Conservation (phyloP, 441 rosid species). For the Populus hybrid region DNA sequence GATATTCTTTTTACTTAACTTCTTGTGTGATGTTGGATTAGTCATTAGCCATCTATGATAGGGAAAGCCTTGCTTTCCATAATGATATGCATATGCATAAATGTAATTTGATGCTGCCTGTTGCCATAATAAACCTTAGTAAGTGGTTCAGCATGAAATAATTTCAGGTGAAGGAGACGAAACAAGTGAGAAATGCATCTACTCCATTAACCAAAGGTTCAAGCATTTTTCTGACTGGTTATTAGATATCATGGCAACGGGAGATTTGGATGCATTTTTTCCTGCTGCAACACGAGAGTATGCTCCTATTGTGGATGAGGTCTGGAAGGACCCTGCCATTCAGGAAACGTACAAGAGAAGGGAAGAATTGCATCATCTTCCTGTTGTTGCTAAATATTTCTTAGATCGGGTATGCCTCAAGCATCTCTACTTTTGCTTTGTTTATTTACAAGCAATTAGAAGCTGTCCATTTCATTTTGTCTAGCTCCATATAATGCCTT, state of each 20-base stretch:
- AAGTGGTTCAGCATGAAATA: conserved; percentile 11
- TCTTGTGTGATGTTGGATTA: not conserved
- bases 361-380: conserved; percentile 83
- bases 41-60: not conserved
- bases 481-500: not conserved
- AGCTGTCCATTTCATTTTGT: not conserved
- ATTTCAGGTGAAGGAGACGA: conserved; percentile 27
- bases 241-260: conserved; percentile 85
- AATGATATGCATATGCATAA: not conserved
- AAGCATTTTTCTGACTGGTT: conserved; percentile 97
- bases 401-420: conserved; percentile 57
- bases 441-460: not conserved
- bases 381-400: conserved; percentile 82
- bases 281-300: conserved; percentile 97
- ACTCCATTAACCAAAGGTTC: conserved; percentile 70
- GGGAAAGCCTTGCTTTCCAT: not conserved
- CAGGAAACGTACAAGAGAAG: conserved; percentile 80
- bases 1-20: not conserved
- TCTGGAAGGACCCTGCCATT: conserved; percentile 91
- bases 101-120: not conserved
- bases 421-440: not conserved
- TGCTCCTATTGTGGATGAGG: conserved; percentile 88
- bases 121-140: not conserved
- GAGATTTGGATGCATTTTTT: conserved; percentile 87
- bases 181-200: conserved; percentile 40